Conservation (phyloP, 164 flowering plant genomes). For the Chloranthus sessilifolius region DNA sequence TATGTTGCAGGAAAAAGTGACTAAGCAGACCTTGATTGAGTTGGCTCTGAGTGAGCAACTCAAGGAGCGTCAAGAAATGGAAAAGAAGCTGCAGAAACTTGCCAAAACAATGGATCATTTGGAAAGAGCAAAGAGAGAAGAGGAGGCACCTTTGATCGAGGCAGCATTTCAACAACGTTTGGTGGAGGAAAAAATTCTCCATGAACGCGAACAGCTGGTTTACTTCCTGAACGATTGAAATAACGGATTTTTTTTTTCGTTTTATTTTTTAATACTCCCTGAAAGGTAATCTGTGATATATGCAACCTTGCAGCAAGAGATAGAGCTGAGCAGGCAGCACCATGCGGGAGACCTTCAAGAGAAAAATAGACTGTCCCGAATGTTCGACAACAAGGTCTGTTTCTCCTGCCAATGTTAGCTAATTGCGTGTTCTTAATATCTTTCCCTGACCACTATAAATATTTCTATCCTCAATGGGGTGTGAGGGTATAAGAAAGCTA, state of each 20-base stretch:
- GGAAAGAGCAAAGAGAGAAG: constrained; percentile 96
- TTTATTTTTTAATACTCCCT: neutral
- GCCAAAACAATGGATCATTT: constrained; percentile 86
- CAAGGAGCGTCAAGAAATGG: constrained; percentile 88
- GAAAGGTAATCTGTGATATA: neutral
- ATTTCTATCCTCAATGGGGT: too few species aligned
- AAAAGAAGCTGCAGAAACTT: constrained; percentile 78
- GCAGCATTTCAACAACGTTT: constrained; percentile 66
- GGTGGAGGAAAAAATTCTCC: constrained; percentile 65
- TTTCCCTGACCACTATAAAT: too few species aligned
- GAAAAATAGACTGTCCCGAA: constrained; percentile 65
- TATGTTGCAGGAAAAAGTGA: constrained; percentile 72
- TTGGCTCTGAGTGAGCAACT: constrained; percentile 70
- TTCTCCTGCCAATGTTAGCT: too few species aligned
- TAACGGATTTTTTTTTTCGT: too few species aligned
- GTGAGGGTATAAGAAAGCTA: too few species aligned
- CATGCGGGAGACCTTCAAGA: constrained; percentile 83
- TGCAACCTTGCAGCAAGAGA: constrained; percentile 57
- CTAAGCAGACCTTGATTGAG: constrained; percentile 66
- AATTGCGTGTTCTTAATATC: too few species aligned
- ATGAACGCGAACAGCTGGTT: constrained; percentile 87
- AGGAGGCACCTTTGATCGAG: constrained; percentile 80
- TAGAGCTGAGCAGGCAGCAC: constrained; percentile 70
- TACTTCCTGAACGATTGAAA: neutral
- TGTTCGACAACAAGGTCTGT: constrained; percentile 74